Percentiles rank a stretch among this genome's conserved stretches.
These are phyloP conservation scores for Coemansia sp. DNA, from an alignment of 192 early-diverging fungal species.

Conservation along the genomic window DNA sequence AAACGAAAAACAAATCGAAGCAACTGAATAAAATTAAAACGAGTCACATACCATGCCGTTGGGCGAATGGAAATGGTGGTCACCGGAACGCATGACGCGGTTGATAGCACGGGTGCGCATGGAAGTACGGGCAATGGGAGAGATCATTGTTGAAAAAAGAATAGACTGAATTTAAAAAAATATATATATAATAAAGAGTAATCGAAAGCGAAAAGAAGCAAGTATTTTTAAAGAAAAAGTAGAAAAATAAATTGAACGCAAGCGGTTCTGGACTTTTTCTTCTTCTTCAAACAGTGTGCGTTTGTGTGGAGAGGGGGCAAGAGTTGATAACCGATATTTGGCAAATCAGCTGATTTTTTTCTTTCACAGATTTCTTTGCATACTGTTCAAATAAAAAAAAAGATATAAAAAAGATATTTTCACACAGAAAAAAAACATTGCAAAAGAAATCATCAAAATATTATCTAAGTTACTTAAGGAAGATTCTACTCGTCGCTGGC, in stretches of 20 bases:
- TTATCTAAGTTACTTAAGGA: too few relatives aligned
- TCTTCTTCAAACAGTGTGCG: background rate
- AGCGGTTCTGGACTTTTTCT: background rate
- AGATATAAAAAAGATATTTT: background rate
- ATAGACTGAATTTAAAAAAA: slow-evolving; percentile 15
- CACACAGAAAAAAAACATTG: background rate
- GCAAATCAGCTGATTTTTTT: slow-evolving; percentile 10
- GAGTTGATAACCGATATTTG: background rate
- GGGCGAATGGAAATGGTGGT: slow-evolving; percentile 38
- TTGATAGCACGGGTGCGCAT: slow-evolving; percentile 47
- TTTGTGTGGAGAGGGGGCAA: background rate
- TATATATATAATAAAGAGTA: slow-evolving; percentile 10
- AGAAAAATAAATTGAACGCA: background rate
- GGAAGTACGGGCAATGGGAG: slow-evolving; percentile 49
- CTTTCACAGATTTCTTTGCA: background rate
- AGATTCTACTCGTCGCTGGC: background rate
- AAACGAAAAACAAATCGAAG: too few relatives aligned
- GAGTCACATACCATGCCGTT: slow-evolving; percentile 49
- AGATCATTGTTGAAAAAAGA: slow-evolving; percentile 28
- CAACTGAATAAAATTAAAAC: too few relatives aligned
- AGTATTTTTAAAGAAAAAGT: background rate
- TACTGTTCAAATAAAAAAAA: background rate
- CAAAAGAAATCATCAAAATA: background rate
- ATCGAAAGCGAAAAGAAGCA: slow-evolving; percentile 5
- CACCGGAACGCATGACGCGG: slow-evolving; percentile 35